Conservation (phyloP, 1,284 basidiomycete genomes). For the Anthracocystis walkeri region DNA sequence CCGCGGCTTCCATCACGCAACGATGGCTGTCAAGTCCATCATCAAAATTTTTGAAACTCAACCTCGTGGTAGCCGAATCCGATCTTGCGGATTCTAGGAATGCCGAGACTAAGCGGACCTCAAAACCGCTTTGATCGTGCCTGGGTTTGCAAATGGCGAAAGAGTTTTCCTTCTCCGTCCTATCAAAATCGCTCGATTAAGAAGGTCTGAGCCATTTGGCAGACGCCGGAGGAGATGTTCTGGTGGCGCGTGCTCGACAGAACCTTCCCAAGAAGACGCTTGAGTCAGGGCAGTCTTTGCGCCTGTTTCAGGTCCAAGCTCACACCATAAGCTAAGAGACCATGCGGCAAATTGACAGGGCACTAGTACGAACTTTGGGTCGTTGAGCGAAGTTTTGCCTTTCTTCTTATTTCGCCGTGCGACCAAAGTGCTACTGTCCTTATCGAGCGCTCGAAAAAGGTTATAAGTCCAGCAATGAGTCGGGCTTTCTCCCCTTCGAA, state of each 20-base stretch:
- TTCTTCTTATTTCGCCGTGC: no score
- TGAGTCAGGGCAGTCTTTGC: not conserved
- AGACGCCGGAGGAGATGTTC: not conserved
- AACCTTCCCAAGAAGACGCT: not conserved
- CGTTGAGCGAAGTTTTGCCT: not conserved
- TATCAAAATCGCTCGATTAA: not conserved
- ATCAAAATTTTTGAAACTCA: not conserved
- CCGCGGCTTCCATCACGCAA: slow-evolving; percentile 20
- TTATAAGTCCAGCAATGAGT: not conserved
- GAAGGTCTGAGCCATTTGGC: not conserved
- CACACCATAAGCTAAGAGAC: not conserved
- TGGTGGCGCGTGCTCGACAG: not conserved
- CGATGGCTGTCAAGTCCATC: slow-evolving; percentile 3
- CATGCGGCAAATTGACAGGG: not conserved
- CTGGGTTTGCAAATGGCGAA: slow-evolving; percentile 25
- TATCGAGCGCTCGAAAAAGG: not conserved
- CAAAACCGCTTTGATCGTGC: slow-evolving; percentile 10
- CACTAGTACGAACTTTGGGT: not conserved
- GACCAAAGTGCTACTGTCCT: not conserved
- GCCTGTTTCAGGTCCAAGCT: not conserved
- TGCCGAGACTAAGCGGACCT: not conserved
- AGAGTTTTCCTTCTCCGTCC: not conserved
- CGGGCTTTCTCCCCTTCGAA: not conserved
- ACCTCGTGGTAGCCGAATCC: not conserved
- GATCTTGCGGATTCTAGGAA: not conserved